phyloP scores from a whole-genome alignment of 371 early-diverging fungal species.

The Rhizopus stolonifer region DNA sequence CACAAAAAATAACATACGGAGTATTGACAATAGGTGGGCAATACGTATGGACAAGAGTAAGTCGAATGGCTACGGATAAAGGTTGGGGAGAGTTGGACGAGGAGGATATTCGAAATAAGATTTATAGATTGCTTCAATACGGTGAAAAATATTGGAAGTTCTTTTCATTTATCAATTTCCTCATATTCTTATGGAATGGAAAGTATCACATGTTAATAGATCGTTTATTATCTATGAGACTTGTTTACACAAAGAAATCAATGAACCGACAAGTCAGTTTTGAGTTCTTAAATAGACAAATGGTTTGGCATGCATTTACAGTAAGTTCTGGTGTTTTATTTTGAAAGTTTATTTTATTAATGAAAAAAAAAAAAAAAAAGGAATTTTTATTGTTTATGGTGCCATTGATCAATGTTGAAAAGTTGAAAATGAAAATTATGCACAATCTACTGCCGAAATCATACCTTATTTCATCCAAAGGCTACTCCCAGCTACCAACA shows the following conservation, averaged over 20 bases:
- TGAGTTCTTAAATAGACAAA: slow-evolving; percentile 91
- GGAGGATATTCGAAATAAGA: slow-evolving; percentile 53
- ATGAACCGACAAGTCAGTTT: slow-evolving; percentile 81
- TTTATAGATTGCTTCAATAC: slow-evolving; percentile 67
- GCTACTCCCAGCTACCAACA: slow-evolving; percentile 57
- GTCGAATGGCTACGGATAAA: slow-evolving; percentile 57
- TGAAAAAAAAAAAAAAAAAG: slow-evolving; percentile 29
- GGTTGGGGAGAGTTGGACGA: slow-evolving; percentile 83
- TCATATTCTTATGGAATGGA: slow-evolving; percentile 81
- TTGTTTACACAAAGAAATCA: slow-evolving; percentile 78
- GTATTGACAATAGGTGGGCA: slow-evolving; percentile 68
- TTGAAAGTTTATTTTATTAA: neutral
- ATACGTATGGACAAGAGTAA: slow-evolving; percentile 70
- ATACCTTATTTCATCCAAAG: slow-evolving; percentile 50
- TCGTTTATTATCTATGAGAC: slow-evolving; percentile 76
- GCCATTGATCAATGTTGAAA: slow-evolving; percentile 80
- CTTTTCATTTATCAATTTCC: slow-evolving; percentile 73
- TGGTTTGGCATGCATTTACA: slow-evolving; percentile 94
- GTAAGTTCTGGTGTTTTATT: slow-evolving; percentile 42
- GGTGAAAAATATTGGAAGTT: slow-evolving; percentile 67
- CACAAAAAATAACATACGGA: slow-evolving; percentile 64
- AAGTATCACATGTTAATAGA: slow-evolving; percentile 79
- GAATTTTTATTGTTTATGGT: slow-evolving; percentile 89
- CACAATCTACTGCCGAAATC: slow-evolving; percentile 58
- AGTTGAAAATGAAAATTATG: slow-evolving; percentile 62